Evolutionary conservation across 164 flowering plant species (phyloP), one percentile per base, ranked within the genome.

Genomic region (Chimonanthus praecox): DNA sequence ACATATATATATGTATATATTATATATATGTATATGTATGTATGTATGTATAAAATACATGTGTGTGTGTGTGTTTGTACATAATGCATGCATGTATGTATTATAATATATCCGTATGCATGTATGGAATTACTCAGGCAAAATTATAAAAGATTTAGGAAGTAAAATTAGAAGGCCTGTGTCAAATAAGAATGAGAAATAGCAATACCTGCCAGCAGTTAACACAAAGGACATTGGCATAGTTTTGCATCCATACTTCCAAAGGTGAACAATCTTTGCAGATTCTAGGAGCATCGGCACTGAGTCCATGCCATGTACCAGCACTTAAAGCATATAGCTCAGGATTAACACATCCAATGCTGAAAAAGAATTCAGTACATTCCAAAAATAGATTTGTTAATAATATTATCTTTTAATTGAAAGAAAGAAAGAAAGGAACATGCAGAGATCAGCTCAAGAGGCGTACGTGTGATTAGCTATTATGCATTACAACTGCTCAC

Each of bases 171-270:
- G 60, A 54, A 54, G 16, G 16, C n/a, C 4, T 54, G 16, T n/a
- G 16, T 11, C 60, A 16, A 47, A 47, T 15, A 68, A 68, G 47
- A n/a, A 68, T 6, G 2, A 6, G 18, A 51, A 5, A 45, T 70
- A 63, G 43, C 60, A 21, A 18, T 82, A 93, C 99, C 97, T 94
- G 99, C 99, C 99, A 96, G 68, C 94, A 86, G 83, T 96, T 96
- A 75, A 88, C 77, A 72, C 99, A 94, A 16, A 96, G 95, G n/a
- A 81, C 88, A 83, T 88, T 82, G 61, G 76, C 87, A 86, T 96
- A 96, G 79, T 86, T 84, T 60, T 71, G 83, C 88, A 92, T 78
- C 97, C 96, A 90, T 64, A 76, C 75, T 67, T 84, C 85, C 64
- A 79, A 64, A 33, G 69, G 58, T 43, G 81, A 75, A 18, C 68